phyloP scores from a whole-genome alignment of 2,329 filamentous ascomycete genomes.

The Leptographium wingfieldii region DNA sequence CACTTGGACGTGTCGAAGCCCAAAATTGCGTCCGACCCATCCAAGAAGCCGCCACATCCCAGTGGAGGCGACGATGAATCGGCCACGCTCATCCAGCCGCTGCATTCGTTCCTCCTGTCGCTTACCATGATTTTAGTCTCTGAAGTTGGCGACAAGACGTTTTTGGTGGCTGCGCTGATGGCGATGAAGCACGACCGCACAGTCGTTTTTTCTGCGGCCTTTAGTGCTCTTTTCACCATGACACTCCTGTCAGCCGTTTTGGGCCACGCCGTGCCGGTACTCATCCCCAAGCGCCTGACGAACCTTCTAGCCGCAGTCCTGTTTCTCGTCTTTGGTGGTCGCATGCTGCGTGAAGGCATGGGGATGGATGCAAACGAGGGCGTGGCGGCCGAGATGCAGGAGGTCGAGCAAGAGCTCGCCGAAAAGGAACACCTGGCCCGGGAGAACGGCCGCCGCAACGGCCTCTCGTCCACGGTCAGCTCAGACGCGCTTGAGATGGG shows the following conservation, averaged over 20 bases:
- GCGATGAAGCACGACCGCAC: conserved; percentile 95
- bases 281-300: conserved; percentile 84
- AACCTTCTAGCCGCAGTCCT: conserved; percentile 73
- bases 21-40: conserved; percentile 23
- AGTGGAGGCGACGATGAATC: conserved; percentile 27
- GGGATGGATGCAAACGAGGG: conserved; percentile 83
- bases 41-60: conserved; percentile 1
- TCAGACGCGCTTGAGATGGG: conserved; percentile 71
- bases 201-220: conserved; percentile 90
- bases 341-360: conserved; percentile 74
- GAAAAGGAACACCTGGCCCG: conserved; percentile 76
- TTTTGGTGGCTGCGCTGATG: conserved; percentile 94
- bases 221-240: conserved; percentile 83
- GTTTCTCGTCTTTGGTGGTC: conserved; percentile 81
- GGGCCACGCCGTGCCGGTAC: conserved; percentile 78
- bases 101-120: conserved; percentile 83
- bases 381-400: conserved; percentile 93
- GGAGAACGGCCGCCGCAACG: conserved; percentile 49
- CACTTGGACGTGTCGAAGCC: conserved; percentile 41
- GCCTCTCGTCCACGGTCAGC: conserved; percentile 27
- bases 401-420: conserved; percentile 86
- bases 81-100: conserved; percentile 55
- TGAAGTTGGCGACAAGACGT: conserved; percentile 96
- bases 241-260: conserved; percentile 86
- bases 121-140: conserved; percentile 97